phyloP scores from a whole-genome alignment of 306 rosid genomes.

The Ceratonia siliqua region DNA sequence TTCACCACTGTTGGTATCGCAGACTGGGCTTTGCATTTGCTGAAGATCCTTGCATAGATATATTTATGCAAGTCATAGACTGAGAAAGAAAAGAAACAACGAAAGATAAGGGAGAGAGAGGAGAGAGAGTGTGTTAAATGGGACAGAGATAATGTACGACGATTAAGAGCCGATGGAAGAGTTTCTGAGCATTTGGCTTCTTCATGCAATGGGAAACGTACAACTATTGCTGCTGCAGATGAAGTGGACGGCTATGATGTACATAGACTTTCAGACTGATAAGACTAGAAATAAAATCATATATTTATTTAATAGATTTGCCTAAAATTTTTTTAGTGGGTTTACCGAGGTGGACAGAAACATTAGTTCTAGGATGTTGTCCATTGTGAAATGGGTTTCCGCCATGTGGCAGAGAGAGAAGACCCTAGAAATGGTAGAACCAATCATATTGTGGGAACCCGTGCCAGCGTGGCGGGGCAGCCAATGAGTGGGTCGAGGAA shows the following conservation, averaged over 20 bases:
- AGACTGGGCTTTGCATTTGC: constrained; percentile 48
- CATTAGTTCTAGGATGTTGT: constrained; percentile 33
- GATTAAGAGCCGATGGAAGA: constrained; percentile 60
- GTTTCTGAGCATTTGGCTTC: constrained; percentile 62
- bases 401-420: constrained; percentile 31
- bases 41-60: constrained; percentile 56
- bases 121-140: constrained; percentile 13
- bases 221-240: constrained; percentile 40
- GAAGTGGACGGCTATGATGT: constrained; percentile 70
- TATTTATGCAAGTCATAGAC: constrained; percentile 49
- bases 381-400: constrained; percentile 47
- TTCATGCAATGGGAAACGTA: constrained; percentile 46
- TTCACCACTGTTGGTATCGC: constrained; percentile 44
- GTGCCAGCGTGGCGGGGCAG: constrained; percentile 62
- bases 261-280: constrained; percentile 49
- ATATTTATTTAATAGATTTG: constrained; percentile 19
- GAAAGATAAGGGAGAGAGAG: constrained; percentile 23
- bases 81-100: not conserved
- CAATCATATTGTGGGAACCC: constrained; percentile 60
- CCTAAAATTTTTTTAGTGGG: no score
- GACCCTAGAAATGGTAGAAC: constrained; percentile 49
- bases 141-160: constrained; percentile 39
- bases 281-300: constrained; percentile 30
- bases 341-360: constrained; percentile 48
- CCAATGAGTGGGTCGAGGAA: constrained; percentile 90